phyloP scores from a whole-genome alignment of 108 stramenopile species.

The Stephanodiscus minutulus region DNA sequence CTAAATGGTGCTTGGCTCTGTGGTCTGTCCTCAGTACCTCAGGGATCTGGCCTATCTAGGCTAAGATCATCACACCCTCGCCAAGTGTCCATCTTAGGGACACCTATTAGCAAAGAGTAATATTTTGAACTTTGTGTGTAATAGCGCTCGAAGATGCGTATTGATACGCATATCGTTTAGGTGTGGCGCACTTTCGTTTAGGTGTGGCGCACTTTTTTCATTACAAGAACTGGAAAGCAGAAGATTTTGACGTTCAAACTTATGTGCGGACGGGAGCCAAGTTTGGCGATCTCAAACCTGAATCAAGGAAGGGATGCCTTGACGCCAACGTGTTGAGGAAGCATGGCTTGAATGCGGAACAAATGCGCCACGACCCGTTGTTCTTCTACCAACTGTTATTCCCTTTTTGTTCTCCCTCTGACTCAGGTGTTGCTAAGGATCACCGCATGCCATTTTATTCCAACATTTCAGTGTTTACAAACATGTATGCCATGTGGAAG shows the following conservation, averaged over 20 bases:
- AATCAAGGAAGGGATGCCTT: background rate
- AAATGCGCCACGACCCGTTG: background rate
- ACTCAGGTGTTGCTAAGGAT: conserved; percentile 19
- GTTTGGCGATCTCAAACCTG: background rate
- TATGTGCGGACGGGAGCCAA: too few species aligned
- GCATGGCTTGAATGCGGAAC: background rate
- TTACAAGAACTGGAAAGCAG: too few species aligned
- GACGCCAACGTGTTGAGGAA: background rate
- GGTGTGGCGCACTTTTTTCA: too few species aligned
- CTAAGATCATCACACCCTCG: background rate
- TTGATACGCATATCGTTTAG: too few species aligned
- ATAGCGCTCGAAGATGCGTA: too few species aligned
- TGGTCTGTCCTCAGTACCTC: too few species aligned
- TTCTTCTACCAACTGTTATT: conserved; percentile 22
- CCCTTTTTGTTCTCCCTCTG: background rate
- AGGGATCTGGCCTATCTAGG: too few species aligned
- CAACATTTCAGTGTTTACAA: background rate
- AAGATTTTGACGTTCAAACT: too few species aligned
- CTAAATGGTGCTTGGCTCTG: background rate
- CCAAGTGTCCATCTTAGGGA: too few species aligned
- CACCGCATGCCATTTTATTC: conserved; percentile 14
- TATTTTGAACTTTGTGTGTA: too few species aligned
- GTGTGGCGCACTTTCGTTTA: too few species aligned
- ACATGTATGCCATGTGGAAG: background rate
- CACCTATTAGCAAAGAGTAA: too few species aligned